Base-by-base conservation (phyloP, 352 stramenopile genomes). In the Phytophthora pini region DNA sequence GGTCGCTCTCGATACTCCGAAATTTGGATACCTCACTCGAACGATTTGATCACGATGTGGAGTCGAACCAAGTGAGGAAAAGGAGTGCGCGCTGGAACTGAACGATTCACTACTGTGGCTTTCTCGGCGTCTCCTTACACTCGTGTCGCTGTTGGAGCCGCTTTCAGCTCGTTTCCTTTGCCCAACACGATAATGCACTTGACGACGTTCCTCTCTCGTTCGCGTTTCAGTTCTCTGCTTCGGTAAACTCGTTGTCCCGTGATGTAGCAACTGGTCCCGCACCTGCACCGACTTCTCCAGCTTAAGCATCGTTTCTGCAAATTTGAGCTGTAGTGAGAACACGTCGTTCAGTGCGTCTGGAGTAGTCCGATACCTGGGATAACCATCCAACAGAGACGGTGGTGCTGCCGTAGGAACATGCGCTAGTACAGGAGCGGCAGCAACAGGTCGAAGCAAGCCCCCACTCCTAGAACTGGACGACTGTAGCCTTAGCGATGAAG, bases 261-360 rank as follows among this genome's bases (percentile, higher is more conserved):
- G 58, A 31, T 76, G 60, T 24, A 92, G 65, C 20, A 92, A 52
- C 12, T 84, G 67, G 13, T 92, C 80, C 12, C 82, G 75, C 11
- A 76, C 53, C 49, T 89, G 82, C 17, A 92, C 79, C 0, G 79
- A 89, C 58, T 89, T 81, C 24, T 92, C 82, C 12, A 92, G 64
- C 49, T 86, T 83, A 0, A 80, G 65, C 80, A 92, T 90, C 40
- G 80, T 92, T 71, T 92, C 82, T 0, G 82, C 82, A 27, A 92
- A 92, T 43, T 88, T 80, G 11, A 89, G 49, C 53, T 92, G 80
- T 39, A 92, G 68, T 7, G 68, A 76, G 39, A 90, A 88, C 12
- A 92, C 80, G 40, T 92, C 80, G 39, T 76, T 84, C 20, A 92
- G 57, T 9, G 78, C 65, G 20, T 87, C 79, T 8, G 72, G 47